A percentile compares a stretch with the other conserved stretches of the same genome.
Conservation (phyloP, 768 basidiomycete genomes). For the Trametes meyenii region DNA sequence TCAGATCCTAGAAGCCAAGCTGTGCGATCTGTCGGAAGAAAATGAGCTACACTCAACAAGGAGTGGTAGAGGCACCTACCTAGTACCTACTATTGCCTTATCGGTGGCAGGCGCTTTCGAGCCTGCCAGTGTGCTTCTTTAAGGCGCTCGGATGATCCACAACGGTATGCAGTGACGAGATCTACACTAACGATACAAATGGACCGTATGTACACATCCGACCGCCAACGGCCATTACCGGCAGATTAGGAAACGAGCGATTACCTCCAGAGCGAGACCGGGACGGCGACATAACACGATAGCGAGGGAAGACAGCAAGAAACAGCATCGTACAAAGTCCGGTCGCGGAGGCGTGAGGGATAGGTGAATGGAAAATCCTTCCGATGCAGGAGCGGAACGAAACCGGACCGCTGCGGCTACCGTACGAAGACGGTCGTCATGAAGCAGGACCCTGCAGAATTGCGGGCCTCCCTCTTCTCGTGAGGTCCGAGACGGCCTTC, state of each 20-base stretch:
- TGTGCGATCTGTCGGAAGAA: no score
- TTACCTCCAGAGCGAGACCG: background rate
- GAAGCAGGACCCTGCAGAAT: background rate
- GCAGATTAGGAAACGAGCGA: background rate
- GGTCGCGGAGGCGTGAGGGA: background rate
- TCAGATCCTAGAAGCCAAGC: no score
- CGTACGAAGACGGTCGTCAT: background rate
- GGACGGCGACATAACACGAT: background rate
- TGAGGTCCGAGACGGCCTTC: constrained; percentile 27
- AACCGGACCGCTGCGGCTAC: background rate
- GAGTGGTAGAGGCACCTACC: background rate
- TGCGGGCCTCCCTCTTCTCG: constrained; percentile 5
- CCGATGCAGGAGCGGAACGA: background rate
- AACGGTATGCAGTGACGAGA: background rate
- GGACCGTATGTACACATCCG: background rate
- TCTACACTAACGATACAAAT: constrained; percentile 4
- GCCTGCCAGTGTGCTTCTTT: background rate
- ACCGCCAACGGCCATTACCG: background rate
- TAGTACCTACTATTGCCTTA: no score
- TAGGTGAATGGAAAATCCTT: background rate
- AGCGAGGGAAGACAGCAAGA: background rate
- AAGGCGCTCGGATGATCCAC: background rate
- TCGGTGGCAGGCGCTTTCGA: no score
- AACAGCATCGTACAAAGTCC: no score
- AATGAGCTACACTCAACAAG: background rate